These are phyloP conservation scores for Phytophthora kernoviae DNA, from an alignment of 352 stramenopile genomes.

Conservation along the genomic window DNA sequence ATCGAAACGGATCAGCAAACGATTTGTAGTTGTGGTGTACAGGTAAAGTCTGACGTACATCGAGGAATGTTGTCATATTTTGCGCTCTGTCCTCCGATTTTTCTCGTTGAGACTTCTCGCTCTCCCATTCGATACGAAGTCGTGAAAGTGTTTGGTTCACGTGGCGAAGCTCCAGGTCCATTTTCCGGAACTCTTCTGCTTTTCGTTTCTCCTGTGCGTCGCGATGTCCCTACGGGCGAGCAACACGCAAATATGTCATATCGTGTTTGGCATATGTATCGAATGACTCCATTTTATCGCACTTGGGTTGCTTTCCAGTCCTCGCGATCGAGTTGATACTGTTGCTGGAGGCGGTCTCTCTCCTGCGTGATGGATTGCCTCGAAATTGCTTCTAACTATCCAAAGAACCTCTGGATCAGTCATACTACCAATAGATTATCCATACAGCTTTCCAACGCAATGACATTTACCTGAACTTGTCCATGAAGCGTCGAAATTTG, in stretches of 20 bases:
- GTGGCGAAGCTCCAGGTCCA: constrained; percentile 62
- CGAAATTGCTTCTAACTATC: constrained; percentile 54
- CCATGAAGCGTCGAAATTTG: constrained; percentile 51
- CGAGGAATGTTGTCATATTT: constrained; percentile 35
- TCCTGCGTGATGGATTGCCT: constrained; percentile 51
- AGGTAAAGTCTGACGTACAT: no score
- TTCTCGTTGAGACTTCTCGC: constrained; percentile 47
- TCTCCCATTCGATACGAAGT: constrained; percentile 53
- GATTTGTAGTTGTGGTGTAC: no score
- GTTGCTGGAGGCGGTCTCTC: constrained; percentile 44
- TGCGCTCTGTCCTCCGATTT: constrained; percentile 44
- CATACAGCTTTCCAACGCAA: not conserved
- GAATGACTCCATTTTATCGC: not conserved
- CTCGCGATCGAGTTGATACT: constrained; percentile 41
- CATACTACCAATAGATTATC: not conserved
- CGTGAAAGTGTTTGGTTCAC: constrained; percentile 44
- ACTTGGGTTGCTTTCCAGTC: constrained; percentile 55
- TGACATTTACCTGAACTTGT: constrained; percentile 48
- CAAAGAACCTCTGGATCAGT: not conserved
- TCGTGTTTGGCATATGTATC: no score
- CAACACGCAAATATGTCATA: no score
- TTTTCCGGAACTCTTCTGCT: constrained; percentile 48
- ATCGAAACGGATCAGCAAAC: constrained; percentile 1
- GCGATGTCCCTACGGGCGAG: constrained; percentile 6
- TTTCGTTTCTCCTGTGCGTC: constrained; percentile 36